Percentiles rank a stretch among this genome's conserved stretches.
Conservation (phyloP, 257 asterid genomes). For the Eucommia ulmoides region DNA sequence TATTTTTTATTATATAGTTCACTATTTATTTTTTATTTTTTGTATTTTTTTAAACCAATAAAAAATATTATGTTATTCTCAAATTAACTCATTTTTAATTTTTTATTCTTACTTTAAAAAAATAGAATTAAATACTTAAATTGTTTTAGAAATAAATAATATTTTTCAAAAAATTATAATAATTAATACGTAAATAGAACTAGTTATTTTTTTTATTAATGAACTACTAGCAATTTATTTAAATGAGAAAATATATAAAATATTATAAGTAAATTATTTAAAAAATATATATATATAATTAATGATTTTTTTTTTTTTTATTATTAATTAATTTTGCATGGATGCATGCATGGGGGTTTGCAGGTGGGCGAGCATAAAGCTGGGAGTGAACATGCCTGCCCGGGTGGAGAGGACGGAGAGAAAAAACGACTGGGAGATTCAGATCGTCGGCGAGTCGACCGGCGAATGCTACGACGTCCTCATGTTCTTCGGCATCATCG, state of each 20-base stretch:
- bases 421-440: constrained; percentile 39
- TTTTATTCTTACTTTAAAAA: too few relatives aligned
- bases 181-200: neutral
- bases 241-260: neutral
- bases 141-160: too few relatives aligned
- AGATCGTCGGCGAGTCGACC: constrained; percentile 76
- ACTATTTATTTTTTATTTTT: neutral
- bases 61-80: too few relatives aligned
- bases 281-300: neutral
- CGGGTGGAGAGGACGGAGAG: constrained; percentile 77
- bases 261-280: neutral
- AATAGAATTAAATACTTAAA: too few relatives aligned
- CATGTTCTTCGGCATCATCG: constrained; percentile 79
- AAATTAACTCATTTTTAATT: too few relatives aligned
- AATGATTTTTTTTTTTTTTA: neutral
- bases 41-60: neutral
- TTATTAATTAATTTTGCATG: neutral
- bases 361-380: constrained; percentile 77
- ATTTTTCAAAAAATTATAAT: too few relatives aligned
- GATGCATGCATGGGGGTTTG: neutral
- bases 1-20: constrained; percentile 13
- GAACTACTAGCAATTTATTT: neutral
- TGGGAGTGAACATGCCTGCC: constrained; percentile 93
- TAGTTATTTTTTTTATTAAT: too few relatives aligned
- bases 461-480: constrained; percentile 84